Conservation (phyloP, 1,284 basidiomycete species). For the Irpex rosettiformis region DNA sequence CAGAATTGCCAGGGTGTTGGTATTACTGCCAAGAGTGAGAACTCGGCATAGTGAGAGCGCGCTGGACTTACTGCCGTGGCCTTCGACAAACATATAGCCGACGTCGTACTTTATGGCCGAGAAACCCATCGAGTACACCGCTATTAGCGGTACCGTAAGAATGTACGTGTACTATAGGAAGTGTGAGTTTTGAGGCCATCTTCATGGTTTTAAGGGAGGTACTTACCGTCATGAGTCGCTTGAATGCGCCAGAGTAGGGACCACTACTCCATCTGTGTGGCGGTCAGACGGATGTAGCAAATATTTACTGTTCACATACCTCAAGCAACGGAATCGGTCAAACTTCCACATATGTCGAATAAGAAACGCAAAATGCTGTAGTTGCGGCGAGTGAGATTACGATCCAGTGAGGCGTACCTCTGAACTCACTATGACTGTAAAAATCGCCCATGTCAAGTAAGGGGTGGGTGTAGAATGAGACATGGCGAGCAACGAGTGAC, state of each 20-base stretch:
- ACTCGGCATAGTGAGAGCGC: neutral
- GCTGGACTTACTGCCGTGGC: slow-evolving; percentile 46
- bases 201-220: neutral
- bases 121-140: slow-evolving; percentile 59
- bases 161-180: slow-evolving; percentile 65
- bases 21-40: slow-evolving; percentile 41
- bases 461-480: slow-evolving; percentile 59
- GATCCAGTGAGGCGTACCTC: neutral
- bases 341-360: slow-evolving; percentile 75
- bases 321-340: slow-evolving; percentile 70
- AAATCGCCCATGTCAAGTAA: slow-evolving; percentile 59
- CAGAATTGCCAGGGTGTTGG: slow-evolving; percentile 62
- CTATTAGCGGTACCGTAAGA: slow-evolving; percentile 55
- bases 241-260: slow-evolving; percentile 65
- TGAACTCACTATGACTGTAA: slow-evolving; percentile 45
- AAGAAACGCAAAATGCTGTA: slow-evolving; percentile 58
- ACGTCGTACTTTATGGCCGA: slow-evolving; percentile 67
- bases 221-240: slow-evolving; percentile 75
- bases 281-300: neutral
- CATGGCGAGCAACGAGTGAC: slow-evolving; percentile 36
- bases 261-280: slow-evolving; percentile 64
- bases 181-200: neutral
- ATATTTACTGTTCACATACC: slow-evolving; percentile 34
- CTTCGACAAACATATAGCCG: slow-evolving; percentile 48
- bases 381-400: neutral